Conservation (phyloP, 805 yeast genomes). For the Priceomyces medius region DNA sequence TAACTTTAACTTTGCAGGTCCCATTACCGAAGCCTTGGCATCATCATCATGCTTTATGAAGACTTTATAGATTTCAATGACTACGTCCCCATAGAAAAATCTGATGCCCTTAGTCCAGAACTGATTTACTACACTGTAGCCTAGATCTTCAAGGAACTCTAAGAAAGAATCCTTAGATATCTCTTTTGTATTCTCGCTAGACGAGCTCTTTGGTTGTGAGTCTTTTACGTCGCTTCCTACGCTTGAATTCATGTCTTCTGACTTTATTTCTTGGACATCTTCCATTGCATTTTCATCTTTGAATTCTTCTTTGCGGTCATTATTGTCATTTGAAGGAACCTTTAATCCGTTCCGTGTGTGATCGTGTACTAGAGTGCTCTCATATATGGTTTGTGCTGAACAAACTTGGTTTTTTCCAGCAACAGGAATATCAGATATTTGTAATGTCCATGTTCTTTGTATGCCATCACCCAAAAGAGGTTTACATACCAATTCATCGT, state of each 20-base stretch:
- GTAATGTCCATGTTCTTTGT: slow-evolving; percentile 56
- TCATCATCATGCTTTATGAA: slow-evolving; percentile 37
- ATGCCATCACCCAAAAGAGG: slow-evolving; percentile 23
- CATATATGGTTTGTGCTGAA: slow-evolving; percentile 64
- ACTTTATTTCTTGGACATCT: slow-evolving; percentile 5
- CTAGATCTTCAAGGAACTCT: slow-evolving; percentile 57
- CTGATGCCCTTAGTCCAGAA: slow-evolving; percentile 62
- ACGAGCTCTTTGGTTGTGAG: no score
- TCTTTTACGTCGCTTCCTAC: neutral
- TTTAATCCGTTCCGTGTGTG: slow-evolving; percentile 23
- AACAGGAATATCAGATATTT: slow-evolving; percentile 69
- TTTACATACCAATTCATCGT: slow-evolving; percentile 22
- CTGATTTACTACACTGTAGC: slow-evolving; percentile 64
- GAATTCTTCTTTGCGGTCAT: slow-evolving; percentile 7
- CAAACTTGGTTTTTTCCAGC: slow-evolving; percentile 65
- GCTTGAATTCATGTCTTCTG: neutral
- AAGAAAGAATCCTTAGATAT: slow-evolving; percentile 35
- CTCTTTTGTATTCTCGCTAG: slow-evolving; percentile 2
- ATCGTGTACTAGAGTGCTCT: slow-evolving; percentile 52
- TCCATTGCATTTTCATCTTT: slow-evolving; percentile 8
- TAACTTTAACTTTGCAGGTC: slow-evolving; percentile 32
- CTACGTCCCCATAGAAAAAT: slow-evolving; percentile 59
- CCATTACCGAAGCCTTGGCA: slow-evolving; percentile 19
- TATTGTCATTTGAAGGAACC: neutral
- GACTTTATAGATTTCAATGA: slow-evolving; percentile 57